Evolutionary conservation across 2,329 filamentous ascomycete species (phyloP).

Genomic region (Grosmannia serpens): DNA sequence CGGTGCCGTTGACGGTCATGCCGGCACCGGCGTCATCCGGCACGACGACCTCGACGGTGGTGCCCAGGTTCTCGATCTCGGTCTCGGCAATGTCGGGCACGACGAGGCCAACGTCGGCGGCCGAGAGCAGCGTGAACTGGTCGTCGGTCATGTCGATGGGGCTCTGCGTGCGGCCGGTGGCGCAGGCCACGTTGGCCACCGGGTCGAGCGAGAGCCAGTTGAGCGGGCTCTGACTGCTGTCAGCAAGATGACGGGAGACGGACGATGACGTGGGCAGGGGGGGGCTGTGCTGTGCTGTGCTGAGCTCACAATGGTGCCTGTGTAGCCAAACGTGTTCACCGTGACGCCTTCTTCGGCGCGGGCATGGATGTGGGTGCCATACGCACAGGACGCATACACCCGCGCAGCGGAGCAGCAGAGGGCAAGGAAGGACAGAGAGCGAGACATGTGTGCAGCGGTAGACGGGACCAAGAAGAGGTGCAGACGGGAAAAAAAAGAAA

Average conservation of each 20-base stretch:
- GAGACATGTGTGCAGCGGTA: background rate
- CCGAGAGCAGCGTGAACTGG: conserved; percentile 21
- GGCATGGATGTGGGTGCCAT: conserved; percentile 25
- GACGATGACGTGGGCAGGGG: too few species aligned
- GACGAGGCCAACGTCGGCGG: conserved; percentile 21
- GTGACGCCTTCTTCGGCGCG: conserved; percentile 18
- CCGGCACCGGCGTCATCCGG: conserved; percentile 26
- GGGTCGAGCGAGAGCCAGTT: conserved; percentile 23
- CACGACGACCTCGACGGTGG: conserved; percentile 44
- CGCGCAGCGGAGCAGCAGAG: background rate
- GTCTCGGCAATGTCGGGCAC: conserved; percentile 31
- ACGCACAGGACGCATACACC: conserved; percentile 22
- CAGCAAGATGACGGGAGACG: background rate
- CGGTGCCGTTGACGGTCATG: conserved; percentile 19
- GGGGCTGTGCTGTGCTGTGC: too few species aligned
- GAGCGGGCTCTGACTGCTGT: conserved; percentile 16
- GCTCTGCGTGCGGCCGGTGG: conserved; percentile 40
- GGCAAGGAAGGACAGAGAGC: background rate
- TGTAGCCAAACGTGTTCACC: conserved; percentile 27
- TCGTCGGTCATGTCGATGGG: conserved; percentile 41
- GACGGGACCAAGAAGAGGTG: background rate
- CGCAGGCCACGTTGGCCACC: conserved; percentile 36
- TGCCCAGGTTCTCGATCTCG: conserved; percentile 45
- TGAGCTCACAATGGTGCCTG: conserved; percentile 21
- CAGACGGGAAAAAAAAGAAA: background rate